Evolutionary conservation across 352 stramenopile species (phyloP), one percentile per base, ranked within the genome.

Genomic region (Phytophthora chlamydospora): DNA sequence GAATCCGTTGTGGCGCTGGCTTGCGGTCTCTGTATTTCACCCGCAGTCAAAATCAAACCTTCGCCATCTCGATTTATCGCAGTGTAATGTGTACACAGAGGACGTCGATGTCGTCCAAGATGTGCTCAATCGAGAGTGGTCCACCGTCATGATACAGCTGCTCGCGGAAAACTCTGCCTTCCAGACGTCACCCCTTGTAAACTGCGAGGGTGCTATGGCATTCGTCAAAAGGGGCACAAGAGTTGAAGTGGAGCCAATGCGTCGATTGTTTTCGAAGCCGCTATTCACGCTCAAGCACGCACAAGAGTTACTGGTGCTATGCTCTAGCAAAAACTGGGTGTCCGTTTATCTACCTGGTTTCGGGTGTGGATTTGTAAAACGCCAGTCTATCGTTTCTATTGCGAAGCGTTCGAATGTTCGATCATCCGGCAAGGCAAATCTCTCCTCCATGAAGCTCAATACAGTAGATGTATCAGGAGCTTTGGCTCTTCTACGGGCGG

Each of bases 1-100:
- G 8, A 49, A 1, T 17, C 39, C 46, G 0, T 19, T 65, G 14
- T 73, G 66, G 66, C 34, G 27, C 14, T 70, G 66, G 66, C 39
- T 74, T 12, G 58, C 60, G 24, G 27, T 58, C 3, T 45, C 66
- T 13, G 19, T 70, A 4, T 70, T 74, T 40, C 66, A 73, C 16
- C 38, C 53, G 10, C 43, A 64, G 8, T 60, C 48, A 35, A 31
- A 32, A 3, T 62, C 51, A 1, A 43, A 36, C 8, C 17, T 69
- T 5, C 52, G 58, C 6, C 19, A 46, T 31, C 41, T 69, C 10
- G 35, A 63, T 51, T 12, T 70, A 46, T 54, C 52, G 34, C 59
- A 60, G 4, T 62, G 45, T 32, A 44, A 58, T 35, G 44, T 74
- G 13, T 64, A 45, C 11, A 21, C 42, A 19, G 49, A 51, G 6